Conservation (phyloP, 768 basidiomycete genomes). For the Rhodocollybia butyracea region DNA sequence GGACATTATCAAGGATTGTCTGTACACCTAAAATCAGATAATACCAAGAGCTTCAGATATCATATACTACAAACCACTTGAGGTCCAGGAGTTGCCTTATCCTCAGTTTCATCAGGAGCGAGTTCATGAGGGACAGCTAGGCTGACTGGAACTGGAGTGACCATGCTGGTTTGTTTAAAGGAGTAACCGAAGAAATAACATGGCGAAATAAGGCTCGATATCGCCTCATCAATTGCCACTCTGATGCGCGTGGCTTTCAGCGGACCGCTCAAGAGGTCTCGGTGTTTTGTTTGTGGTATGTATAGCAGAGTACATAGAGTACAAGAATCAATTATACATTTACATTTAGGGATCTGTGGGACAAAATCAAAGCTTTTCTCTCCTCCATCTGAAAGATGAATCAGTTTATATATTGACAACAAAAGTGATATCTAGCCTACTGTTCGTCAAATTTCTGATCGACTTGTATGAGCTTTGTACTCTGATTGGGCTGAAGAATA, state of each 20-base stretch:
- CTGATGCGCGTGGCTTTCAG: background rate
- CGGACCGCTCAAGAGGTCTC: background rate
- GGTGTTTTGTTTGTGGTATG: no score
- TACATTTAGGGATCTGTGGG: background rate
- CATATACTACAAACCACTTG: constrained; percentile 32
- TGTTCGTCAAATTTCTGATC: constrained; percentile 75
- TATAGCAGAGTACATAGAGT: background rate
- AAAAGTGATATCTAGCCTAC: constrained; percentile 35
- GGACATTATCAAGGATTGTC: constrained; percentile 30
- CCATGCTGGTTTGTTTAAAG: background rate
- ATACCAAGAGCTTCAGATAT: background rate
- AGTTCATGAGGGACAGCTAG: background rate
- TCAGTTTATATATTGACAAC: constrained; percentile 7
- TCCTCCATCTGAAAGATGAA: constrained; percentile 56
- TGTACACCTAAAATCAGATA: constrained; percentile 12
- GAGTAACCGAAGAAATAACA: no score
- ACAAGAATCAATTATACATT: background rate
- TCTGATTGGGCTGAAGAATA: constrained; percentile 72
- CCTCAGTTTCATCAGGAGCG: constrained; percentile 27
- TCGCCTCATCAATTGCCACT: background rate
- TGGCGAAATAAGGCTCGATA: no score
- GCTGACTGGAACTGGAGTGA: constrained; percentile 1
- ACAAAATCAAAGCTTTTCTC: constrained; percentile 57
- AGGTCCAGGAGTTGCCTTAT: constrained; percentile 34
- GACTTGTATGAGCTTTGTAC: constrained; percentile 65